Conservation (phyloP, 352 stramenopile genomes). For the Phytophthora capsici region DNA sequence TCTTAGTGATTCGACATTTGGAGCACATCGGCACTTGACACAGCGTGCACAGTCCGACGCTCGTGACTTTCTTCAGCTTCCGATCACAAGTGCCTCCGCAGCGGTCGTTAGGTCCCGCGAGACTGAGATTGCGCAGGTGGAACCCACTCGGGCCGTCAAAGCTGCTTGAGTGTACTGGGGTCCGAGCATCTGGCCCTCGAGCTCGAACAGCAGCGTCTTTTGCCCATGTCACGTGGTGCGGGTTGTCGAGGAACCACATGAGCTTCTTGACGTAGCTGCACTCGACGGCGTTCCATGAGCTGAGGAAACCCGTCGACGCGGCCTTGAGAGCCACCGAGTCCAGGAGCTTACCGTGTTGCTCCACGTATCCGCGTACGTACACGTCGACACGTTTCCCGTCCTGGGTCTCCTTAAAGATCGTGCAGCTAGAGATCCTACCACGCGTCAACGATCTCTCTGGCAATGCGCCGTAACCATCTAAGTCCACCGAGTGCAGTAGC, state of each 20-base stretch:
- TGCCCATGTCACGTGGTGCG: conserved; percentile 34
- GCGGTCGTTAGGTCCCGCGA: conserved; percentile 17
- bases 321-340: conserved; percentile 47
- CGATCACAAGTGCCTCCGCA: conserved; percentile 40
- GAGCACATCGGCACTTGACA: conserved; percentile 48
- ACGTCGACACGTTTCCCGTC: conserved; percentile 41
- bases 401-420: conserved; percentile 42
- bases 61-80: conserved; percentile 40
- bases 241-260: conserved; percentile 50
- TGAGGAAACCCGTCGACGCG: conserved; percentile 53
- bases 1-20: conserved; percentile 47
- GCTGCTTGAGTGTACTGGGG: conserved; percentile 12
- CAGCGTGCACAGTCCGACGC: conserved; percentile 38
- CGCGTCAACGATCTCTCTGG: conserved; percentile 36
- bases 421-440: conserved; percentile 49
- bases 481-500: conserved; percentile 51
- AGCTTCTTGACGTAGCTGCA: conserved; percentile 57
- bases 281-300: conserved; percentile 56
- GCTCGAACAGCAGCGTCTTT: conserved; percentile 23
- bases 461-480: conserved; percentile 36
- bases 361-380: conserved; percentile 48
- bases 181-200: conserved; percentile 4
- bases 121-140: conserved; percentile 29
- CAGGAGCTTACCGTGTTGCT: conserved; percentile 48
- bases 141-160: conserved; percentile 16